A percentile compares a stretch with the other conserved stretches of the same genome.
Evolutionary conservation across 768 basidiomycete species (phyloP).

Genomic region (Russula abietina): DNA sequence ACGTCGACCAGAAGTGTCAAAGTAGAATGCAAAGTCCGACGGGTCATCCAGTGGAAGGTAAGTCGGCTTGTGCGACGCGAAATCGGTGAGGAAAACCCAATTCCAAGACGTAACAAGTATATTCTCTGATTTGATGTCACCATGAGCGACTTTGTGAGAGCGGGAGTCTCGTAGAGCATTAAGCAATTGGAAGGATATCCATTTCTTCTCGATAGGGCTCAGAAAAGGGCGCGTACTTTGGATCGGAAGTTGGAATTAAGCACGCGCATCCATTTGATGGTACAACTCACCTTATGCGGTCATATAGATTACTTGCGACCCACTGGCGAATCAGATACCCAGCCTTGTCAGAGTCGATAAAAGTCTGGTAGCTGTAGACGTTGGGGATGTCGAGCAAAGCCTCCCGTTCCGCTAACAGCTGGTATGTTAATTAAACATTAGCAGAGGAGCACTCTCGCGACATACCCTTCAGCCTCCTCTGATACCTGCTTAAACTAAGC

Average conservation of each 20-base stretch:
- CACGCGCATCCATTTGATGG: neutral
- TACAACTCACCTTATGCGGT: slow-evolving; percentile 80
- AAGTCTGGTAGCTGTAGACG: slow-evolving; percentile 81
- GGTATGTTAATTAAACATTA: neutral
- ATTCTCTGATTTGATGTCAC: slow-evolving; percentile 97
- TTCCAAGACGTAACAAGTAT: slow-evolving; percentile 95
- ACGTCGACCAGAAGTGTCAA: slow-evolving; percentile 88
- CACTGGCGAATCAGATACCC: slow-evolving; percentile 94
- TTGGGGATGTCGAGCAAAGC: slow-evolving; percentile 79
- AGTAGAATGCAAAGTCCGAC: slow-evolving; percentile 96
- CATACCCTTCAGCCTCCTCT: slow-evolving; percentile 70
- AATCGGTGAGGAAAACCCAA: slow-evolving; percentile 92
- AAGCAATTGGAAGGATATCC: slow-evolving; percentile 93
- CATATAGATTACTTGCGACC: slow-evolving; percentile 91
- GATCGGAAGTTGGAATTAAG: neutral
- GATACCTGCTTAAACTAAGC: slow-evolving; percentile 66
- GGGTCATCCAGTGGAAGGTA: slow-evolving; percentile 95
- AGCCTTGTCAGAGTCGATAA: slow-evolving; percentile 92
- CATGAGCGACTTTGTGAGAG: slow-evolving; percentile 85
- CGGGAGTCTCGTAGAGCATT: slow-evolving; percentile 79
- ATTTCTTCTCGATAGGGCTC: slow-evolving; percentile 88
- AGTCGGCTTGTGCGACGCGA: slow-evolving; percentile 91
- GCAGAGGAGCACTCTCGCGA: slow-evolving; percentile 14
- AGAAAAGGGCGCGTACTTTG: slow-evolving; percentile 92
- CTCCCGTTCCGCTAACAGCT: slow-evolving; percentile 70